Evolutionary conservation across 176 grass and related monocot species (phyloP), one percentile per base, ranked within the genome.

Genomic region (Cenchrus fungigraminus): DNA sequence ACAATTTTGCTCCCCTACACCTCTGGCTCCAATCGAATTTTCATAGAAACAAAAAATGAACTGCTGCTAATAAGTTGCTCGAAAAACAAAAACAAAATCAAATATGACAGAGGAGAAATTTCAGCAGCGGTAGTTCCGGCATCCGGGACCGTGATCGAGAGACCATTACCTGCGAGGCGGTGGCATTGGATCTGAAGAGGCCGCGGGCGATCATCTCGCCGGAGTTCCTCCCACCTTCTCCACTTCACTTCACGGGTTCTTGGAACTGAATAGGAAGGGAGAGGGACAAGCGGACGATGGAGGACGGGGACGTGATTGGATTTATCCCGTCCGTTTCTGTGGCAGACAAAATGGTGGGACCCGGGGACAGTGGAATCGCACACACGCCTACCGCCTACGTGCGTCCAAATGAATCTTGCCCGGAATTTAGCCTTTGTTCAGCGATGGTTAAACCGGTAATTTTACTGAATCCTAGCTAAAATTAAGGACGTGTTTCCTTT

Each of bases 141-240:
- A 8, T 64, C 73, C n/a, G 34, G 73, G 4, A 42, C 8, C 10
- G 1, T 58, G 16, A 53, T 28, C 15, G 68, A 32, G 67, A 81
- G n/a, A 19, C 16, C 19, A n/a, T 12, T 65, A 95, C 93, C 93
- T 92, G 79, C 40, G 83, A 71, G 66, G 82, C 46, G 76, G 78
- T 68, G 47, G 81, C 78, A 57, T 44, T 86, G 63, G 91, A 93
- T 95, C 86, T 90, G 77, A 89, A 80, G 59, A 95, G 63, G 76
- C 86, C 44, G 25, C 60, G 73, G 25, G 86, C 91, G 57, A 91
- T 86, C 93, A 92, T 92, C 50, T 89, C 71, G 46, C 31, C 71
- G 34, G 55, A 25, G 70, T 77, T 86, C 64, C 88, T 22, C n/a
- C 78, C 57, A 32, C 78, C 42, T 47, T 29, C 54, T 54, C 12